Base-by-base conservation (phyloP, 495 filamentous ascomycete genomes). In the Jackrogersella minutella region DNA sequence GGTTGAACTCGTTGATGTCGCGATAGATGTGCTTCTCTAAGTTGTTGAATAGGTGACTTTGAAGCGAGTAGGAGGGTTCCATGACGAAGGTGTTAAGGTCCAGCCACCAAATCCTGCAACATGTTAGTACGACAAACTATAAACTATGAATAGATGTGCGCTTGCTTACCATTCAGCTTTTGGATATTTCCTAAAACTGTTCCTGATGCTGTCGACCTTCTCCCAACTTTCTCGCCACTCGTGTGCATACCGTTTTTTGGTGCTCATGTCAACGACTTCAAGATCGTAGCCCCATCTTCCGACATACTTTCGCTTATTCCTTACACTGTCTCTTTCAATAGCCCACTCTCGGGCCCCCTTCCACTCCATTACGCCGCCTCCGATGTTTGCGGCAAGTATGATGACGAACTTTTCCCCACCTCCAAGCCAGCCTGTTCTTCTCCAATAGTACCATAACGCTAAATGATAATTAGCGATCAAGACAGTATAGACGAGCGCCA, bases 201-300 rank as follows among this genome's bases (percentile, higher is more conserved):
- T 91, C 58, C 96, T 90, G 66, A 99, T 90, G 43, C 92, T 90
- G 74, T 99, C 95, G 54, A 96, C 93, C 82, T 97, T 98, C 80
- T 99, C 95, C 95, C 95, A 99, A 74, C 93, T 94, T 78, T 99
- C 95, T 71, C 95, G 85, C 95, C 95, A 99, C 73, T 99, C 95
- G 75, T 99, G 96, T 44, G 95, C 96, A 74, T 99, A 99, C 28
- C 93, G 86, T 77, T 97, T 98, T 86, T 97, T 96, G 21, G 93
- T 97, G 74, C 92, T 90, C 93, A 99, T 93, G 70, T 99, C 96
- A 60, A 96, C 93, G 59, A 97, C 88, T 71, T 99, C 95, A 53
- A 99, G 80, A 58, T 97, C 90, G 76, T 99, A 97, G 2, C 95
- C 95, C 96, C 96, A 98, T 67, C 84, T 84, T 34, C 86, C 80